Percentiles rank a stretch among this genome's conserved stretches.
These are phyloP conservation scores for Yamadazyma conglobata DNA, from an alignment of 1,139 yeast species.

Conservation along the genomic window DNA sequence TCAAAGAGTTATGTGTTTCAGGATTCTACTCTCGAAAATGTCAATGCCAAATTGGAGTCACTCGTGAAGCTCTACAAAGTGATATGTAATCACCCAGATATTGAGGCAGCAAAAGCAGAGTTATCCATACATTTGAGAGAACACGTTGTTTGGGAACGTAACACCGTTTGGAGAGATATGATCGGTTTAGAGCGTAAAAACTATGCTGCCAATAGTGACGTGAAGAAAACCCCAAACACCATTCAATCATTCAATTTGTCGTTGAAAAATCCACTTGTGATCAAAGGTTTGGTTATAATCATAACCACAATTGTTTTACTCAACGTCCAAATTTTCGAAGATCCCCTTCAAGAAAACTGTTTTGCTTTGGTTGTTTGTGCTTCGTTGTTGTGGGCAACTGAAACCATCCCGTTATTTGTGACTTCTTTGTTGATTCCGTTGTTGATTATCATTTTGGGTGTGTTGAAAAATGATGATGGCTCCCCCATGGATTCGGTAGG, in stretches of 20 bases:
- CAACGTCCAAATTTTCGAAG: constrained; percentile 55
- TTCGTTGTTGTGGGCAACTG: constrained; percentile 81
- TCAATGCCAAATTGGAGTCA: constrained; percentile 42
- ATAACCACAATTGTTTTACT: constrained; percentile 46
- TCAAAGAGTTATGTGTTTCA: constrained; percentile 33
- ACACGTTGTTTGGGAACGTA: constrained; percentile 84
- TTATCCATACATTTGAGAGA: constrained; percentile 63
- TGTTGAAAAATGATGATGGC: constrained; percentile 54
- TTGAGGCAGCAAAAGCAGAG: constrained; percentile 44
- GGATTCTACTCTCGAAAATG: constrained; percentile 36
- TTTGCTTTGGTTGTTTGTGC: constrained; percentile 67
- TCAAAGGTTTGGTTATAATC: constrained; percentile 45
- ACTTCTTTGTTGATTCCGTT: constrained; percentile 83
- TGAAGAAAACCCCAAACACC: constrained; percentile 13
- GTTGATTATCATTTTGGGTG: constrained; percentile 68
- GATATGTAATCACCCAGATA: constrained; percentile 41
- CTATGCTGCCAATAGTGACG: constrained; percentile 31
- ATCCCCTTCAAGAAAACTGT: constrained; percentile 59
- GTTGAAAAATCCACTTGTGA: constrained; percentile 38
- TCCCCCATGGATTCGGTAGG: constrained; percentile 57
- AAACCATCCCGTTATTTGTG: constrained; percentile 82
- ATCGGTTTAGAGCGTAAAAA: constrained; percentile 75
- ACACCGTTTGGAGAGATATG: constrained; percentile 96
- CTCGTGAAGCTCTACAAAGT: constrained; percentile 38
- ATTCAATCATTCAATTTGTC: constrained; percentile 34